Conservation (phyloP, 345 rosid genomes). For the Salix caprea region DNA sequence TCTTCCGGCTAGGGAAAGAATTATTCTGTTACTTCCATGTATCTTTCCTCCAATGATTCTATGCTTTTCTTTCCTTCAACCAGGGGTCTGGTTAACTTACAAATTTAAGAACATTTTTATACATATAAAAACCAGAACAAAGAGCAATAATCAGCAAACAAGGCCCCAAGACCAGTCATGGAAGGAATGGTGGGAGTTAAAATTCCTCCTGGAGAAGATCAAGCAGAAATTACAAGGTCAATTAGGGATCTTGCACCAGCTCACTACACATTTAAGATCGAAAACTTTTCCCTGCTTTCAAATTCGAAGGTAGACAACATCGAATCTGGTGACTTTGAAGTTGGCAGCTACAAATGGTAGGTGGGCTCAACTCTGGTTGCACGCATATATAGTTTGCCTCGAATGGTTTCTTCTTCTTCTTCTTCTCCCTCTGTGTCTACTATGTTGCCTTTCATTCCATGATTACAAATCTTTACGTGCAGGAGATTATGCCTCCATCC, state of each 20-base stretch:
- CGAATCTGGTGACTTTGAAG: background rate
- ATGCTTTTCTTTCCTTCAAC: background rate
- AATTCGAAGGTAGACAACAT: background rate
- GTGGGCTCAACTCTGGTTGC: background rate
- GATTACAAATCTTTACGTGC: background rate
- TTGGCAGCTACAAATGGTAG: conserved; percentile 3
- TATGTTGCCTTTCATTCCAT: background rate
- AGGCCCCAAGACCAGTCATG: background rate
- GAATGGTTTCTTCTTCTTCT: background rate
- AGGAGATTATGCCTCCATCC: conserved; percentile 11
- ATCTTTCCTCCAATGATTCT: background rate
- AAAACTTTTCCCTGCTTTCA: conserved; percentile 4
- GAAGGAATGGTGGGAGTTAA: background rate
- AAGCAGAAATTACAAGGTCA: background rate
- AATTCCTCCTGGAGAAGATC: background rate
- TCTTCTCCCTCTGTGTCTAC: background rate
- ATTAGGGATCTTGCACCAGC: conserved; percentile 7
- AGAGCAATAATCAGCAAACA: background rate
- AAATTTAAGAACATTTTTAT: background rate
- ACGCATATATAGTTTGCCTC: background rate
- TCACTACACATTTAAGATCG: conserved; percentile 2
- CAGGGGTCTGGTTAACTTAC: background rate
- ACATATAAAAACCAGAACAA: background rate
- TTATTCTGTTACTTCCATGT: background rate
- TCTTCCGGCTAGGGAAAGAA: background rate